Base-by-base conservation (phyloP, 179 eudicot species). In the Silene noctiflora region DNA sequence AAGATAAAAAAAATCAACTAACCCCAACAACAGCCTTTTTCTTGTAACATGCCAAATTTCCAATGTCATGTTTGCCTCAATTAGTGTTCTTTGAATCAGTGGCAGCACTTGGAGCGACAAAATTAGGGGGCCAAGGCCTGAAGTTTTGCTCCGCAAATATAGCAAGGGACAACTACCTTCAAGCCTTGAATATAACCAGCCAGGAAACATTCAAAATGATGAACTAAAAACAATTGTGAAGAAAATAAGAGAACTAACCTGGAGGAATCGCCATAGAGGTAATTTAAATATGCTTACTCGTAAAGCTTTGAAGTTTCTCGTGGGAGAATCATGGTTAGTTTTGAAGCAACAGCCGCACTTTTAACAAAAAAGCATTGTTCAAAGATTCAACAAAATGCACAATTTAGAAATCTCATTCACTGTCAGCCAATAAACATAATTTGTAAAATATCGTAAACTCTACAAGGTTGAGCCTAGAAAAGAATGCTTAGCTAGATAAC, bases 161-260 rank as follows among this genome's bases (percentile, higher is more conserved):
- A 13, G 6, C 46, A 61, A 60, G 0, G 51, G 20, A 5, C 25
- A 2, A 3, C 68, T 42, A 21, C 25, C 31, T 9, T 25, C 62
- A 11, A 70, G 3, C 65, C 64, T 7, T 33, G 10, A 24, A 24
- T 29, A 46, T 65, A 56, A 48, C 61, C 24, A 27, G n/a, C 48
- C 1, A 61, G 13, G 46, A 13, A 21, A 67, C 39, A 58, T 75
- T 76, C 58, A 68, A 33, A 4, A 16, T 8, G 22, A 35, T 69
- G 61, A 24, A 61, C 46, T 7, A 7, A 2, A 39, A 20, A 67
- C 3, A 66, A 58, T 44, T 13, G n/a, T 6, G 19, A 48, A 62
- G 20, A 59, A 51, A 51, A 25, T 2, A n/a, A 29, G 62, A 53
- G 4, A 31, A 63, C 76, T 64, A 46, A 78, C 80, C 71, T 64